Evolutionary conservation across 768 basidiomycete species (phyloP).

Genomic region (Suillus weaverae): DNA sequence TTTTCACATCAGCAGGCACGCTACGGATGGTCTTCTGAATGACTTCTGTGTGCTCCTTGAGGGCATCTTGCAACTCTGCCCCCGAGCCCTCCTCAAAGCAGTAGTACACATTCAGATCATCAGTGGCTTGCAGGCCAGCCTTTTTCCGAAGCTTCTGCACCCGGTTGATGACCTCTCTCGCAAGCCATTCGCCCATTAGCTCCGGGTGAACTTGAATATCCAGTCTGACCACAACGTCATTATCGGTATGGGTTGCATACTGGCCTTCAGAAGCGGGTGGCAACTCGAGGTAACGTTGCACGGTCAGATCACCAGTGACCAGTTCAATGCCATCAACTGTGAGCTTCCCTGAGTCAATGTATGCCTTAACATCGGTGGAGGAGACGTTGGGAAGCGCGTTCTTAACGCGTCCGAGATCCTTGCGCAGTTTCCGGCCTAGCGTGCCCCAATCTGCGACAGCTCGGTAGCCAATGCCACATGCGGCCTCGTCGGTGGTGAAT

Average conservation of each 20-base stretch:
- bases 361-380: slow-evolving; percentile 81
- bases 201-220: slow-evolving; percentile 88
- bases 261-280: slow-evolving; percentile 59
- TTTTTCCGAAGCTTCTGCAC: slow-evolving; percentile 96
- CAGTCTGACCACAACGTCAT: slow-evolving; percentile 91
- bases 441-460: slow-evolving; percentile 95
- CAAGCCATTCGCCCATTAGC: slow-evolving; percentile 83
- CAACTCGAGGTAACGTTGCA: slow-evolving; percentile 88
- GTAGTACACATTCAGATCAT: slow-evolving; percentile 90
- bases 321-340: slow-evolving; percentile 88
- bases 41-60: slow-evolving; percentile 63
- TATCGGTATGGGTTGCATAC: slow-evolving; percentile 85
- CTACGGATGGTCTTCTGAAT: slow-evolving; percentile 76
- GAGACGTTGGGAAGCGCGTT: slow-evolving; percentile 78
- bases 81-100: slow-evolving; percentile 70
- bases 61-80: slow-evolving; percentile 61
- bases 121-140: slow-evolving; percentile 91
- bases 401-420: slow-evolving; percentile 87
- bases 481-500: slow-evolving; percentile 85
- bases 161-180: slow-evolving; percentile 87
- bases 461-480: slow-evolving; percentile 86
- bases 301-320: slow-evolving; percentile 85
- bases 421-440: slow-evolving; percentile 90
- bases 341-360: slow-evolving; percentile 72
- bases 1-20: slow-evolving; percentile 59